Conservation (phyloP, 139 green algal species). For the Chlorella sp. region DNA sequence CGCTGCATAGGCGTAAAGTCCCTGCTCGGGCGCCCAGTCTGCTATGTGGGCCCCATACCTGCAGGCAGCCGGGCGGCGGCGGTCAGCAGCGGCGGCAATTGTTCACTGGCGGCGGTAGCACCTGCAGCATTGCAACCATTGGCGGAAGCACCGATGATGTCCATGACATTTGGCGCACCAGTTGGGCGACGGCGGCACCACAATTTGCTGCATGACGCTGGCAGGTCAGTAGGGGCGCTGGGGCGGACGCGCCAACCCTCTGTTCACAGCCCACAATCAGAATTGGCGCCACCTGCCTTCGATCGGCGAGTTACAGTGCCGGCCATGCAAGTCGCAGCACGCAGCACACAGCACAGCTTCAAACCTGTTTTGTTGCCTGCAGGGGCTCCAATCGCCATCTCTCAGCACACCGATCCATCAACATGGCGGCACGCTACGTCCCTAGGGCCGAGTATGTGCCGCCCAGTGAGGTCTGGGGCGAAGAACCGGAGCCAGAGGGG, state of each 20-base stretch:
- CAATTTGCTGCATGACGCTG: conserved; percentile 5
- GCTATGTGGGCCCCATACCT: conserved; percentile 45
- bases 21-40: neutral
- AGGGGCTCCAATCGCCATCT: too few species aligned
- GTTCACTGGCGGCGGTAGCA: neutral
- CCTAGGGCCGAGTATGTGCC: neutral
- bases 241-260: neutral
- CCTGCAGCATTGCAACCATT: neutral
- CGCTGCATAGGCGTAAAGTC: conserved; percentile 32
- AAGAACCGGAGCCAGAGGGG: neutral
- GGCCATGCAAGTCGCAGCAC: too few species aligned
- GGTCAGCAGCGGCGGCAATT: neutral
- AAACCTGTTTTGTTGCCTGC: too few species aligned
- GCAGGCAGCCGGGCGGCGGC: neutral
- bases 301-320: too few species aligned
- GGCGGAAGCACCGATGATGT: neutral
- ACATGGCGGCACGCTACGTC: neutral
- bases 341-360: too few species aligned
- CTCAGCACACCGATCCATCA: neutral
- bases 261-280: too few species aligned
- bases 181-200: conserved; percentile 39
- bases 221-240: neutral
- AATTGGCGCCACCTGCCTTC: too few species aligned
- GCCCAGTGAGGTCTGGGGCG: neutral
- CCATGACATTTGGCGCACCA: conserved; percentile 28